phyloP scores from a whole-genome alignment of 2,329 filamentous ascomycete species.

The Alternaria arborescens region DNA sequence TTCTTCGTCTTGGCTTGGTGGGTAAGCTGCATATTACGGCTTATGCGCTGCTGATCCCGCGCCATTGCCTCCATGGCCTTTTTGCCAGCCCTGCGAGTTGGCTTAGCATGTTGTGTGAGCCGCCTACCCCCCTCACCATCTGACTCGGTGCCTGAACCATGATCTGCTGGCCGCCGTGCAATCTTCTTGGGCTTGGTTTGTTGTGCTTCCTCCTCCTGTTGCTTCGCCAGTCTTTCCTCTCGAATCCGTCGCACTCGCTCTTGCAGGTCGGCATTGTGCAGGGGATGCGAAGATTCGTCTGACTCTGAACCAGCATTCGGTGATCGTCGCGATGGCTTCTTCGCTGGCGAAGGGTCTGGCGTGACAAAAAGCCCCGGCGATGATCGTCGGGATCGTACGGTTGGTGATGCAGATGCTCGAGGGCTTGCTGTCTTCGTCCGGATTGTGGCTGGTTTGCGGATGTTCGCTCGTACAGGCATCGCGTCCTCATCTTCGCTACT shows the following conservation, averaged over 20 bases:
- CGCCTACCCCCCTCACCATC: conserved; percentile 62
- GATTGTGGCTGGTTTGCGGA: conserved; percentile 22
- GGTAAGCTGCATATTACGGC: conserved; percentile 86
- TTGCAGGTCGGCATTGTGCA: conserved; percentile 69
- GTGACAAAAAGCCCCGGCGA: conserved; percentile 67
- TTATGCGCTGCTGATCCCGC: conserved; percentile 90
- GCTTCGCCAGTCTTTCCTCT: conserved; percentile 72
- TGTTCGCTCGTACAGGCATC: conserved; percentile 34
- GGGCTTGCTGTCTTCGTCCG: conserved; percentile 24
- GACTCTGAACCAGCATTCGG: conserved; percentile 53
- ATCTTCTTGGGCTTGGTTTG: conserved; percentile 51
- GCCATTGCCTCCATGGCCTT: conserved; percentile 96
- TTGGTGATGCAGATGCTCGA: conserved; percentile 26
- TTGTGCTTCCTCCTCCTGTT: conserved; percentile 60
- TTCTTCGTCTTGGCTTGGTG: conserved; percentile 89
- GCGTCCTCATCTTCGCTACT: conserved; percentile 44
- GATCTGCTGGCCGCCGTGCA: conserved; percentile 32
- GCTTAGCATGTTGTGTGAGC: conserved; percentile 73
- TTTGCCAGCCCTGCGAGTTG: conserved; percentile 87
- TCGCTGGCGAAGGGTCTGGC: conserved; percentile 50
- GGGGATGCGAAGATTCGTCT: conserved; percentile 53
- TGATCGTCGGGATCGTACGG: conserved; percentile 43
- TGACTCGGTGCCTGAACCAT: conserved; percentile 62
- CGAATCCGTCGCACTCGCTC: conserved; percentile 78
- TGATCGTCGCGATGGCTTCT: conserved; percentile 40